Evolutionary conservation across 352 stramenopile genomes (phyloP).

Genomic region (Phytopythium montanum): DNA sequence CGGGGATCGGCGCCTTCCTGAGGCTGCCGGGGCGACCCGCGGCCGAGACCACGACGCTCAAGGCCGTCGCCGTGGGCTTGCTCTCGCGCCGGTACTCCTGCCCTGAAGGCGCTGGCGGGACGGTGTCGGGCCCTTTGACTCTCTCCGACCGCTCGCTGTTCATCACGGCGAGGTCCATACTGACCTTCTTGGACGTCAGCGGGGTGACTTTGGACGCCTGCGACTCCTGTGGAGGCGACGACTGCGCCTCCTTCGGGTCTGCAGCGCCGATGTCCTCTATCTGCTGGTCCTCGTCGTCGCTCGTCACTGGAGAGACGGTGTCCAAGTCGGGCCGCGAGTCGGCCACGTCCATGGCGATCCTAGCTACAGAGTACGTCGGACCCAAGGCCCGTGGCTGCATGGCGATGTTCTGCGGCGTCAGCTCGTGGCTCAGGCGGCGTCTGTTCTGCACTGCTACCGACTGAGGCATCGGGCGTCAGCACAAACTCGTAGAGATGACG

Average conservation of each 20-base stretch:
- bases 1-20: slow-evolving; percentile 4
- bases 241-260: background rate
- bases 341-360: slow-evolving; percentile 3
- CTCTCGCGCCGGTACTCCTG: background rate
- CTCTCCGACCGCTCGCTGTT: slow-evolving; percentile 5
- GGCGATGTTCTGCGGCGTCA: background rate
- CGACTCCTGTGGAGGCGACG: background rate
- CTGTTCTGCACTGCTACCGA: background rate
- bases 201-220: background rate
- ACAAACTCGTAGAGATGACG: background rate
- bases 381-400: background rate
- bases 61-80: background rate
- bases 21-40: background rate
- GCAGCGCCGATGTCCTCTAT: background rate
- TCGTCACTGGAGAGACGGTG: background rate
- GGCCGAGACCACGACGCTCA: background rate
- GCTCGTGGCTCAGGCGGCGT: background rate
- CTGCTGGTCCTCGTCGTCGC: background rate
- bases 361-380: background rate
- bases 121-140: background rate
- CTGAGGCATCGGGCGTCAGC: background rate
- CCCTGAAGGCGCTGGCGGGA: background rate
- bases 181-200: slow-evolving; percentile 17
- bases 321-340: background rate
- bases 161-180: slow-evolving; percentile 18